phyloP scores from a whole-genome alignment of 2,329 filamentous ascomycete species.

The Coleophoma crateriformis region DNA sequence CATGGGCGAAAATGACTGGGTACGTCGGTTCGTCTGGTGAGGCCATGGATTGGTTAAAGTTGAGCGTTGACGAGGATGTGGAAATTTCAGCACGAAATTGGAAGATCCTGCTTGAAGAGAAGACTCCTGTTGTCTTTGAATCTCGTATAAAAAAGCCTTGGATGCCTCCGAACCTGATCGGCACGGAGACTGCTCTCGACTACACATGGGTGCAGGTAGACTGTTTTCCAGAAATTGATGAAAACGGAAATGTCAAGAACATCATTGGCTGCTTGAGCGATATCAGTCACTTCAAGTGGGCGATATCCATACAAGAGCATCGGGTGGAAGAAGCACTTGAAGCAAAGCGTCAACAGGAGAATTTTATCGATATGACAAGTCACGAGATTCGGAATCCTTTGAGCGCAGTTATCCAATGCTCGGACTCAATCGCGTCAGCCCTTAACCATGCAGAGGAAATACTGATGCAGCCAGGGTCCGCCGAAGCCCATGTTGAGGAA shows the following conservation, averaged over 20 bases:
- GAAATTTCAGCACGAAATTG: conserved; percentile 52
- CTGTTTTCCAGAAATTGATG: background rate
- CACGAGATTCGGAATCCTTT: conserved; percentile 74
- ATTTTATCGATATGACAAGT: conserved; percentile 64
- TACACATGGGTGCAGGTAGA: background rate
- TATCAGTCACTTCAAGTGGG: conserved; percentile 78
- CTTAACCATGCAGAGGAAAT: conserved; percentile 17
- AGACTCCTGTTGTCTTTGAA: conserved; percentile 61
- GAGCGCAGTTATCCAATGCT: conserved; percentile 68
- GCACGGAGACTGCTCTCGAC: background rate
- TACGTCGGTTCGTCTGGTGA: conserved; percentile 52
- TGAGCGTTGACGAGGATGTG: conserved; percentile 59
- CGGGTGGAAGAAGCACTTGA: conserved; percentile 76
- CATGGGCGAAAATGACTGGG: conserved; percentile 65
- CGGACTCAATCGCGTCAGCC: conserved; percentile 56
- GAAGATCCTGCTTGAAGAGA: conserved; percentile 53
- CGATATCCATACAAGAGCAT: conserved; percentile 70
- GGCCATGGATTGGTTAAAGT: conserved; percentile 66
- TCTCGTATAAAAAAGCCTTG: conserved; percentile 60
- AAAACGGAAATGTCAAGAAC: background rate
- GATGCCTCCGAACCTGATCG: background rate
- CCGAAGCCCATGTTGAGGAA: too few species aligned
- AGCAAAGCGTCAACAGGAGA: conserved; percentile 65
- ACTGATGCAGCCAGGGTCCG: conserved; percentile 25
- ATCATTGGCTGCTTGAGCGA: conserved; percentile 34